Base-by-base conservation (phyloP, 345 rosid genomes). In the Gossypium longicalyx region DNA sequence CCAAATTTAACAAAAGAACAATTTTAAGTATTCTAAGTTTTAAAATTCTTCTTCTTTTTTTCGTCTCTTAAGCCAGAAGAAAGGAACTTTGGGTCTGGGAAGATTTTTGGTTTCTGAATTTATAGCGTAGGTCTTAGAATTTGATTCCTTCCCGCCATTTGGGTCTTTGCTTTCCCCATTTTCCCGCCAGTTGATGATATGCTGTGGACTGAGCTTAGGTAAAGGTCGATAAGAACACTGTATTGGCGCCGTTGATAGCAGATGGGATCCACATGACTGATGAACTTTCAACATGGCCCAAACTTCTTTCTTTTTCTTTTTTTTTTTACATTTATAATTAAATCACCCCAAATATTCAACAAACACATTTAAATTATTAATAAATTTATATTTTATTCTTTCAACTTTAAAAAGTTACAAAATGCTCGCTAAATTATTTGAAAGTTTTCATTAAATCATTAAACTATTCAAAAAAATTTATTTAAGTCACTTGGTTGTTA, bases 101-200 rank as follows among this genome's bases (percentile, higher is more conserved):
- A 2, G n/a, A 38, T 19, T 38, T 44, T 44, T 20, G 38, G 13
- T 9, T 52, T 38, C 7, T n/a, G 7, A 11, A 25, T 75, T 75
- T 67, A 57, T 41, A 25, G 43, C 10, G 19, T 20, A 43, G 15
- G 5, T 48, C 71, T 74, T 29, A 9, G 67, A 54, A 44, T 65
- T 57, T 52, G 41, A 38, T 77, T 57, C 38, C n/a, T 77, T 82
- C 83, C 85, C 85, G 83, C 83, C 81, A 70, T 38, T 64, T 70
- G 12, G 66, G 63, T 52, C 34, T 45, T 23, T 2, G 38, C 38
- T 25, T 10, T 58, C 20, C 51, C 29, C 20, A 20, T 60, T 79
- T 71, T 47, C 79, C 82, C 82, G 82, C 80, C 63, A 67, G 45
- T 67, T 3, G 19, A 61, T 17, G 29, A 59, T 72, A 71, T 19